A percentile compares a stretch with the other conserved stretches of the same genome.
Evolutionary conservation across 1,284 basidiomycete genomes (phyloP).

Genomic region (Thelephora terrestris): DNA sequence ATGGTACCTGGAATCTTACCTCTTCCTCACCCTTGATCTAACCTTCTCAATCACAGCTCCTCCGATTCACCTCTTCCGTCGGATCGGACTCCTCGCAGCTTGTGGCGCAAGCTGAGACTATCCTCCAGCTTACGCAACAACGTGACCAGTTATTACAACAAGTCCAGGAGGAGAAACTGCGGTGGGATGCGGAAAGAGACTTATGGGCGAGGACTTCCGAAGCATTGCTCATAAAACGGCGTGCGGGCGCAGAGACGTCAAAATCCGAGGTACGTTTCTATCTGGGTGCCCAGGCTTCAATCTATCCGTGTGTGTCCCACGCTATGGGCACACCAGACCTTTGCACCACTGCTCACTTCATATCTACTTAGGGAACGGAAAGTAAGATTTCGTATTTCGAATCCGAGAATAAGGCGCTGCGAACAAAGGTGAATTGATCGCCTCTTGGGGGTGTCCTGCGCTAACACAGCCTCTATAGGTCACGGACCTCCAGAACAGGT

Average conservation of each 20-base stretch:
- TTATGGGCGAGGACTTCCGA: conserved; percentile 54
- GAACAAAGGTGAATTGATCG: conserved; percentile 36
- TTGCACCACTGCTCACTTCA: neutral
- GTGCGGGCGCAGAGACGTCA: conserved; percentile 23
- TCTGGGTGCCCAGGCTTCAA: neutral
- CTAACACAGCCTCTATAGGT: conserved; percentile 25
- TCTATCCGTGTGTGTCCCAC: neutral
- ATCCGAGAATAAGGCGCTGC: conserved; percentile 44
- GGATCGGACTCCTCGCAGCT: conserved; percentile 34
- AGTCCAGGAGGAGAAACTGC: conserved; percentile 41
- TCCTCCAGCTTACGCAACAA: conserved; percentile 43
- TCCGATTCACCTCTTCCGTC: conserved; percentile 33
- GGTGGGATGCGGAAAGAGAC: conserved; percentile 50
- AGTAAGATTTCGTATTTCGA: conserved; percentile 34
- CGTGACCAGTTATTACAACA: conserved; percentile 45
- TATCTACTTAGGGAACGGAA: conserved; percentile 37
- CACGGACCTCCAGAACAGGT: conserved; percentile 32
- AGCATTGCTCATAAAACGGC: conserved; percentile 42
- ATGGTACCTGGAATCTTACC: conserved; percentile 36
- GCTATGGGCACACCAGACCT: too few relatives aligned
- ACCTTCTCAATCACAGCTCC: conserved; percentile 29
- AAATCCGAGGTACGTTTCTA: conserved; percentile 33
- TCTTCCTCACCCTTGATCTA: conserved; percentile 4
- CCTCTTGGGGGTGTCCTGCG: neutral
- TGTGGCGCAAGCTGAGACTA: conserved; percentile 48